phyloP scores from a whole-genome alignment of 1,284 basidiomycete species.

The Golubevia pallescens region DNA sequence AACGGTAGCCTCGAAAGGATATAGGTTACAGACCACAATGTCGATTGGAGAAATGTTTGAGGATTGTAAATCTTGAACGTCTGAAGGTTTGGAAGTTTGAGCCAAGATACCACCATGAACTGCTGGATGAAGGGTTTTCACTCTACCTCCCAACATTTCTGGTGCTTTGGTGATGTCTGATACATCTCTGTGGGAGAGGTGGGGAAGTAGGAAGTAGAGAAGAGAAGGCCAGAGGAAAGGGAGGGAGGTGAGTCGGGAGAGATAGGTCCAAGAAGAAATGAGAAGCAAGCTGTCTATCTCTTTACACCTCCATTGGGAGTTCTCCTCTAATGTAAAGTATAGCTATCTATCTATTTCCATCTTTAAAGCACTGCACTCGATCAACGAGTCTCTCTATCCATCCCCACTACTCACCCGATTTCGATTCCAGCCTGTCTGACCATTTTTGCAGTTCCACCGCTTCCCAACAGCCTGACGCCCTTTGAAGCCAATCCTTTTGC shows the following conservation, averaged over 20 bases:
- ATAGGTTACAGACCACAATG: slow-evolving; percentile 85
- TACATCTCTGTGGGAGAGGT: slow-evolving; percentile 77
- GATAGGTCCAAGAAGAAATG: neutral
- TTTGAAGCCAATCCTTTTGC: slow-evolving; percentile 80
- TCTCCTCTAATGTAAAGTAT: neutral
- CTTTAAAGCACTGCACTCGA: no score
- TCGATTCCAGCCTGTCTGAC: slow-evolving; percentile 91
- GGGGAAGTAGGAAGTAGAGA: neutral
- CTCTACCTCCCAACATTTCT: slow-evolving; percentile 98
- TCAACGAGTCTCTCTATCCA: no score
- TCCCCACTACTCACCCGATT: slow-evolving; percentile 87
- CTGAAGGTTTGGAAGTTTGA: slow-evolving; percentile 51
- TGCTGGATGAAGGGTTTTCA: slow-evolving; percentile 98
- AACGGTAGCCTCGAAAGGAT: slow-evolving; percentile 89
- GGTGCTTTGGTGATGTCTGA: slow-evolving; percentile 97
- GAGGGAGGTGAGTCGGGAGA: neutral
- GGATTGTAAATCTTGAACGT: slow-evolving; percentile 47
- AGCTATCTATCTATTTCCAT: no score
- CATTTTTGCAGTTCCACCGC: slow-evolving; percentile 95
- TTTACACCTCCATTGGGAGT: no score
- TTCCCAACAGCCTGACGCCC: slow-evolving; percentile 88
- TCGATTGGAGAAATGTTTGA: slow-evolving; percentile 54
- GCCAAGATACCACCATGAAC: slow-evolving; percentile 82
- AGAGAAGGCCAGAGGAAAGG: neutral
- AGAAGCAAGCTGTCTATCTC: neutral